Percentiles rank a stretch among this genome's conserved stretches.
These are phyloP conservation scores for Mycena rebaudengoi DNA, from an alignment of 768 basidiomycete genomes.

Conservation along the genomic window DNA sequence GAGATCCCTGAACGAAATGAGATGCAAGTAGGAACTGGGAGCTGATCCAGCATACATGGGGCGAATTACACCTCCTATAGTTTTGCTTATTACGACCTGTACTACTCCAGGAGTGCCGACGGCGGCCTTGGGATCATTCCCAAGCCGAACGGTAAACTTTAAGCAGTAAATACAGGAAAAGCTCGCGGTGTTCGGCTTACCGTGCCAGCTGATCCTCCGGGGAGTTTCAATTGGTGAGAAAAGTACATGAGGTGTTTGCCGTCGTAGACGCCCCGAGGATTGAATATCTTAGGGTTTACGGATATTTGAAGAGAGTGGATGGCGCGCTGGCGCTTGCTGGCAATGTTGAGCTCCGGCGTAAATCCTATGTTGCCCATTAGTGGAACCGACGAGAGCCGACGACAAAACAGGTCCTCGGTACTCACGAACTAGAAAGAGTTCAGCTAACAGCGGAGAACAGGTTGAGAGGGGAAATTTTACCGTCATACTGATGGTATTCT, in stretches of 20 bases:
- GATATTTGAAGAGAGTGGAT: constrained; percentile 50
- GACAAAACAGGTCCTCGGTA: neutral
- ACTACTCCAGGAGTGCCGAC: constrained; percentile 36
- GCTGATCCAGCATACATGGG: constrained; percentile 39
- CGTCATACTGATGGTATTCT: constrained; percentile 40
- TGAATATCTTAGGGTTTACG: constrained; percentile 44
- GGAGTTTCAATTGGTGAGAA: constrained; percentile 37
- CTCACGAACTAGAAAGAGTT: constrained; percentile 20
- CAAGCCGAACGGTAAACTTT: constrained; percentile 49
- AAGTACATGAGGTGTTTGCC: constrained; percentile 53
- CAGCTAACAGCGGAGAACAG: neutral
- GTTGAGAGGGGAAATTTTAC: constrained; percentile 22
- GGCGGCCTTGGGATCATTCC: constrained; percentile 27
- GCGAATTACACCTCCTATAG: constrained; percentile 45
- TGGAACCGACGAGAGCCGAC: neutral
- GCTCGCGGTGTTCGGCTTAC: constrained; percentile 12
- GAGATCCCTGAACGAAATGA: constrained; percentile 33
- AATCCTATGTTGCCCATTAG: constrained; percentile 23
- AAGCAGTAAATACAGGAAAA: neutral
- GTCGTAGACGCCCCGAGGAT: constrained; percentile 56
- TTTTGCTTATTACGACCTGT: constrained; percentile 45
- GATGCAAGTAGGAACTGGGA: neutral
- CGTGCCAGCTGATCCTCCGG: constrained; percentile 35
- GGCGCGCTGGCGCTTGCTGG: constrained; percentile 38
- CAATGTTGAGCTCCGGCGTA: constrained; percentile 30